phyloP scores from a whole-genome alignment of 805 yeast species.

The Grigorovia jiainica region DNA sequence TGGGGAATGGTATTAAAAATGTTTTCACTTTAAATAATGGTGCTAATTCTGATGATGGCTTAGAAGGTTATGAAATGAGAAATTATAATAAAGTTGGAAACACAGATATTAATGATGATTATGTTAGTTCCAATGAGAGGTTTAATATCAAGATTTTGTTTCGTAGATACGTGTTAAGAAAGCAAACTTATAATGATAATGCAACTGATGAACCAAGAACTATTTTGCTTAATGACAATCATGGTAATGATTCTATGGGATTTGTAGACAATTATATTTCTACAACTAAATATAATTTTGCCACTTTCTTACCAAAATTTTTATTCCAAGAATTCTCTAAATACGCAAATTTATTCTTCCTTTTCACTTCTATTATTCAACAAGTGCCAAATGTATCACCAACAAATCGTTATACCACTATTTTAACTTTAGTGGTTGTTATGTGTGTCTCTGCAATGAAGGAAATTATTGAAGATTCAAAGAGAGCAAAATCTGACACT shows the following conservation, averaged over 20 bases:
- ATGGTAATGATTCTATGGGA: slow-evolving; percentile 43
- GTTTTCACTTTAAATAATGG: slow-evolving; percentile 8
- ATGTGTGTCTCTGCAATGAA: slow-evolving; percentile 84
- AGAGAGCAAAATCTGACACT: slow-evolving; percentile 78
- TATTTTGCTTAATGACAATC: slow-evolving; percentile 58
- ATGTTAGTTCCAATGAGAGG: slow-evolving; percentile 26
- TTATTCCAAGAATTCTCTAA: slow-evolving; percentile 93
- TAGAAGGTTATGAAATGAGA: slow-evolving; percentile 25
- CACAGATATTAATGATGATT: slow-evolving; percentile 17
- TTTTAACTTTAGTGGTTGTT: slow-evolving; percentile 81
- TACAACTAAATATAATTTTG: slow-evolving; percentile 89
- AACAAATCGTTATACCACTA: slow-evolving; percentile 90
- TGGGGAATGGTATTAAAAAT: slow-evolving; percentile 12
- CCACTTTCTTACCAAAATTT: slow-evolving; percentile 91
- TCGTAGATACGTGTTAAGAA: slow-evolving; percentile 28
- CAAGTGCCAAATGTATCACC: slow-evolving; percentile 97
- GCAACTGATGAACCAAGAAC: slow-evolving; percentile 43
- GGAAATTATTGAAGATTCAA: slow-evolving; percentile 83
- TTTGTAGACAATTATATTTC: slow-evolving; percentile 80
- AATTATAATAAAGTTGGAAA: slow-evolving; percentile 19
- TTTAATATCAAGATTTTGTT: slow-evolving; percentile 33
- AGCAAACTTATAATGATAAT: slow-evolving; percentile 9
- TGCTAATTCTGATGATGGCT: slow-evolving; percentile 3
- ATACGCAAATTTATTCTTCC: slow-evolving; percentile 89
- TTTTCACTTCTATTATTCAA: slow-evolving; percentile 87